Conservation (phyloP, 2,329 filamentous ascomycete species). For the Nemania abortiva region DNA sequence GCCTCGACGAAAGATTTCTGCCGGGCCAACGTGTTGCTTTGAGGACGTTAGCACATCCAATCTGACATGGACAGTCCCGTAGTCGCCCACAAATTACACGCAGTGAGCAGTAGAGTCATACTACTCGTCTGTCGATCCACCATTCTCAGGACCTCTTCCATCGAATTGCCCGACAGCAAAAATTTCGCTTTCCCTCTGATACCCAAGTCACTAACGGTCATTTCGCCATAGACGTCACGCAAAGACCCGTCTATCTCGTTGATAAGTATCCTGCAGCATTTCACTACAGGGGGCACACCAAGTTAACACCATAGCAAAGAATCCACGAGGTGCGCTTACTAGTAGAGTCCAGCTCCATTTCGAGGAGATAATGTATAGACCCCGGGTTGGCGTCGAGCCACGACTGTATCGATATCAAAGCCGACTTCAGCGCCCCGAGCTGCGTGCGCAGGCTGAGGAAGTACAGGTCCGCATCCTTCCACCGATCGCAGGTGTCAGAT, state of each 20-base stretch:
- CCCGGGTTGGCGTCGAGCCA: conserved; percentile 12
- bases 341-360: conserved; percentile 7
- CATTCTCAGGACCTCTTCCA: conserved; percentile 15
- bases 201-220: neutral
- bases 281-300: neutral
- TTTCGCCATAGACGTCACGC: neutral
- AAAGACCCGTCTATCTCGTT: neutral
- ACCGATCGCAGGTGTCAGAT: conserved; percentile 14
- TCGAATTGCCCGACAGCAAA: conserved; percentile 4
- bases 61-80: neutral
- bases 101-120: conserved; percentile 21
- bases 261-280: conserved; percentile 6
- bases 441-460: conserved; percentile 19
- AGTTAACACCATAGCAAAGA: too few relatives aligned
- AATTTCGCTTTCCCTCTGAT: conserved; percentile 16
- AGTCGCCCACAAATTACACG: conserved; percentile 13
- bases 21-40: neutral
- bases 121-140: conserved; percentile 23
- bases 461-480: conserved; percentile 16
- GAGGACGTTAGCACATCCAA: neutral
- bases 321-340: neutral
- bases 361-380: conserved; percentile 1
- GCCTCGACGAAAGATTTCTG: conserved; percentile 8
- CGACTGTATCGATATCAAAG: conserved; percentile 14
- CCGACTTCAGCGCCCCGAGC: conserved; percentile 16